Evolutionary conservation across 306 rosid genomes (phyloP), one percentile per base, ranked within the genome.

Genomic region (Carpinus viminea): DNA sequence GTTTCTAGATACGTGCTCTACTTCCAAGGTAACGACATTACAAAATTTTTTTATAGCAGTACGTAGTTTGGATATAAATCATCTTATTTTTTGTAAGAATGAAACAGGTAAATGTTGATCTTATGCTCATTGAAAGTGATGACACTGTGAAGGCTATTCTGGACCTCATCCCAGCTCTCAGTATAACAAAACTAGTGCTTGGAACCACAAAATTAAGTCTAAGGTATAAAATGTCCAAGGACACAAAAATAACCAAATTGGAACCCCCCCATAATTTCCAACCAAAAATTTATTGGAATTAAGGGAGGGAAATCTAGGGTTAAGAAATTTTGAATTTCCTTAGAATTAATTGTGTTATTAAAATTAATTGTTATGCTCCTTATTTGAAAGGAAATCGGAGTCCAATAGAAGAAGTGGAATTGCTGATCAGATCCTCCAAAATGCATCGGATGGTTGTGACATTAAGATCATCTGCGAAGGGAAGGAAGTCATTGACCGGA

Each of bases 51-150:
- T 7, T 1, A 24, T 8, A 16, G 3, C 8, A 16, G 11, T 24
- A 24, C 26, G 26, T 76, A 0, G 24, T 28, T 28, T 21, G 16
- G 18, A 38, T 43, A 18, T 66, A 64, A 64, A 8, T 57, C 13
- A 20, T 57, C 16, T 16, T 31, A 6, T 9, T 4, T 60, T 60
- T 20, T 60, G 69, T 31, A 48, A 5, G 28, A 74, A 48, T 51
- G 51, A 75, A 80, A 77, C 87, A 93, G 97, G 87, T 89, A 52
- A 78, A 81, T 70, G 96, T 85, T 81, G 97, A 90, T 43, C 83
- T 92, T 1, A 21, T 89, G 70, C 76, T 90, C 56, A 83, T 93
- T 60, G 98, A 91, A 88, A 89, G 93, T 85, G 90, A 92, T 74
- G 38, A 60, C 57, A 81, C 83, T 38, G 87, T 85, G n/a, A 90